Conservation (phyloP, 2,329 filamentous ascomycete species). For the Alternaria incomplexa region DNA sequence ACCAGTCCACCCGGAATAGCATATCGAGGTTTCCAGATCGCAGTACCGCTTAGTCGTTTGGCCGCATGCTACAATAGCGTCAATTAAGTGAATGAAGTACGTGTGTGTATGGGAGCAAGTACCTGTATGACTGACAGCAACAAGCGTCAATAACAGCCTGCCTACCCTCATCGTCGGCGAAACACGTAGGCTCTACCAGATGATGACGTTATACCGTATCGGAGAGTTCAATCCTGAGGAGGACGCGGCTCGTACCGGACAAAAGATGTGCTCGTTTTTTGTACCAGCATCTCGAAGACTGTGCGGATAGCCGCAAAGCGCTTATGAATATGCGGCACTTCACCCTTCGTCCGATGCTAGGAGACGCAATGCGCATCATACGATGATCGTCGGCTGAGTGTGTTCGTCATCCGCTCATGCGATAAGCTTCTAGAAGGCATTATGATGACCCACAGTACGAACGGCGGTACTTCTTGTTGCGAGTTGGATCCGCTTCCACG, state of each 20-base stretch:
- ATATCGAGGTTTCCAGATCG: slow-evolving; percentile 42
- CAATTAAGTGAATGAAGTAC: not conserved
- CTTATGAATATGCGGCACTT: slow-evolving; percentile 6
- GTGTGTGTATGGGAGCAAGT: not conserved
- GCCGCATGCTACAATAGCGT: slow-evolving; percentile 10
- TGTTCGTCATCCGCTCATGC: slow-evolving; percentile 14
- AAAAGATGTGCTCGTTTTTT: slow-evolving; percentile 10
- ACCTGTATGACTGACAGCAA: slow-evolving; percentile 18
- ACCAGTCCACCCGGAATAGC: slow-evolving; percentile 52
- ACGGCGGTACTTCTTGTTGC: slow-evolving; percentile 11
- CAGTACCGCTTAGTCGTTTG: slow-evolving; percentile 34
- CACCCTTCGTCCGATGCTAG: slow-evolving; percentile 20
- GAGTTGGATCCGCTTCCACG: slow-evolving; percentile 15
- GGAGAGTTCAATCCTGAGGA: slow-evolving; percentile 20
- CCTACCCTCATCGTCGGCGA: slow-evolving; percentile 21
- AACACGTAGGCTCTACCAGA: not conserved
- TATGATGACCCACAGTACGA: not conserved
- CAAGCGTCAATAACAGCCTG: slow-evolving; percentile 5
- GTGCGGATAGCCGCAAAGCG: not conserved
- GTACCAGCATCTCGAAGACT: slow-evolving; percentile 17
- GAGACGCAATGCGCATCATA: slow-evolving; percentile 18
- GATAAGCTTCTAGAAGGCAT: slow-evolving; percentile 5
- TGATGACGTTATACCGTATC: not conserved
- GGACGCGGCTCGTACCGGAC: not conserved
- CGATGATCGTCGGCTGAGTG: slow-evolving; percentile 1